These are phyloP conservation scores for Aurifilum marmelostoma DNA, from an alignment of 2,329 filamentous ascomycete species.

Conservation along the genomic window DNA sequence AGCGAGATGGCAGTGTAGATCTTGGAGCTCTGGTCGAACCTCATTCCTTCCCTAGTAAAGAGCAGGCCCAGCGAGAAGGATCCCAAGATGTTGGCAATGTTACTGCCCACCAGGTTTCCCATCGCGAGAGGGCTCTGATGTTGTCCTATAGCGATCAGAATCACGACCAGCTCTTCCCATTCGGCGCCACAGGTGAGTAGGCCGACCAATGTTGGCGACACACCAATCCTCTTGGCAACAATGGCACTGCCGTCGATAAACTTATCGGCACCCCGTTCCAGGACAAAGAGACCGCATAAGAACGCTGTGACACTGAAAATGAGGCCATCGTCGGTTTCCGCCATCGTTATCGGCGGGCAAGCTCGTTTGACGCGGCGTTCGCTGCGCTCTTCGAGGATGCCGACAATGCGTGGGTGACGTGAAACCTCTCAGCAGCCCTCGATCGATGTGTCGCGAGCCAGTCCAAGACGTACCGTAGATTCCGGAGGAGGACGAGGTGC, in stretches of 20 bases:
- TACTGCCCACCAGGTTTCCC: slow-evolving; percentile 55
- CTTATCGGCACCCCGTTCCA: slow-evolving; percentile 55
- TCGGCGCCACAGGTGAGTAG: slow-evolving; percentile 56
- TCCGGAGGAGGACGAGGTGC: not conserved
- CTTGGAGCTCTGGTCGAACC: slow-evolving; percentile 51
- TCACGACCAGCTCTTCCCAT: slow-evolving; percentile 58
- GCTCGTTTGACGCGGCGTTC: too few relatives aligned
- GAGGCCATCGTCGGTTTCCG: slow-evolving; percentile 40
- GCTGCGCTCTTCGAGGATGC: not conserved
- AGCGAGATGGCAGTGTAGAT: slow-evolving; percentile 49
- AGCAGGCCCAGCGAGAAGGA: slow-evolving; percentile 56
- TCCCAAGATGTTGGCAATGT: slow-evolving; percentile 56
- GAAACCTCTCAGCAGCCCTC: not conserved
- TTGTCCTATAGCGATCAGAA: slow-evolving; percentile 49
- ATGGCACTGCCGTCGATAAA: slow-evolving; percentile 55
- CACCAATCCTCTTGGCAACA: slow-evolving; percentile 46
- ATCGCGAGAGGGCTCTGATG: slow-evolving; percentile 50
- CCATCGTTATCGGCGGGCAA: slow-evolving; percentile 36
- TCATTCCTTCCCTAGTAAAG: slow-evolving; percentile 38
- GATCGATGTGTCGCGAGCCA: not conserved
- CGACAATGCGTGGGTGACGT: not conserved
- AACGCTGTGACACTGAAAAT: slow-evolving; percentile 47
- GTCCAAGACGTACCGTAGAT: not conserved
- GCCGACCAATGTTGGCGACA: slow-evolving; percentile 52
- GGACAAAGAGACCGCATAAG: slow-evolving; percentile 49